These are phyloP conservation scores for Knoxia roxburghii DNA, from an alignment of 257 asterid genomes.

Conservation along the genomic window DNA sequence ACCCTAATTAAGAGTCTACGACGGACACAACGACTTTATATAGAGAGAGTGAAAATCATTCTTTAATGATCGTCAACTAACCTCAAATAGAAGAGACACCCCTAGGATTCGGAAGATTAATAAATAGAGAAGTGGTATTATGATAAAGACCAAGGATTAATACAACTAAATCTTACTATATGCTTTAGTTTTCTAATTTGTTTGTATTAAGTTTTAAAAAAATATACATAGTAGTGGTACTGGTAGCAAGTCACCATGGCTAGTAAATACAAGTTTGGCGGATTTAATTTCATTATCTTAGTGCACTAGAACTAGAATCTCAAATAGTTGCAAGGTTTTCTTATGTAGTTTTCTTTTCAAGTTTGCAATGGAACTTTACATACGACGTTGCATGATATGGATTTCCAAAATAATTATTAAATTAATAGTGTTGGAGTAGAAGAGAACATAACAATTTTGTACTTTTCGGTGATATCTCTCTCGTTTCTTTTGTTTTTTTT, in stretches of 20 bases:
- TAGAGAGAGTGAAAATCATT: too few species aligned
- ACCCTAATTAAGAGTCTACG: too few species aligned
- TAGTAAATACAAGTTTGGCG: background rate
- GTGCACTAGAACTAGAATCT: background rate
- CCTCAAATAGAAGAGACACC: conserved; percentile 13
- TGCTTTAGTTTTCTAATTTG: background rate
- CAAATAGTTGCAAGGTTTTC: background rate
- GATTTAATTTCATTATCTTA: conserved; percentile 8
- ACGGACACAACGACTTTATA: too few species aligned
- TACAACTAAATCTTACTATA: conserved; percentile 1
- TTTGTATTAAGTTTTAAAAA: conserved; percentile 3
- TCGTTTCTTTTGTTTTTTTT: background rate
- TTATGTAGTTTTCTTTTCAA: background rate
- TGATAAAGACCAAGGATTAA: conserved; percentile 11
- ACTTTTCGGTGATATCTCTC: background rate
- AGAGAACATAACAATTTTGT: background rate
- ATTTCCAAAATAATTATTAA: too few species aligned
- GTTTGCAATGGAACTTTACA: background rate
- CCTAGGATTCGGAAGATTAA: conserved; percentile 1
- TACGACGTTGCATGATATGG: background rate
- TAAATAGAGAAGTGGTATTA: conserved; percentile 3
- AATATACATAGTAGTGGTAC: conserved; percentile 6
- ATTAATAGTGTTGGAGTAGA: too few species aligned
- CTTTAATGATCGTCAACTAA: conserved; percentile 5
- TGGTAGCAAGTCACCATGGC: conserved; percentile 6